Evolutionary conservation across 2,329 filamentous ascomycete genomes (phyloP).

Genomic region (Ilyonectria robusta): DNA sequence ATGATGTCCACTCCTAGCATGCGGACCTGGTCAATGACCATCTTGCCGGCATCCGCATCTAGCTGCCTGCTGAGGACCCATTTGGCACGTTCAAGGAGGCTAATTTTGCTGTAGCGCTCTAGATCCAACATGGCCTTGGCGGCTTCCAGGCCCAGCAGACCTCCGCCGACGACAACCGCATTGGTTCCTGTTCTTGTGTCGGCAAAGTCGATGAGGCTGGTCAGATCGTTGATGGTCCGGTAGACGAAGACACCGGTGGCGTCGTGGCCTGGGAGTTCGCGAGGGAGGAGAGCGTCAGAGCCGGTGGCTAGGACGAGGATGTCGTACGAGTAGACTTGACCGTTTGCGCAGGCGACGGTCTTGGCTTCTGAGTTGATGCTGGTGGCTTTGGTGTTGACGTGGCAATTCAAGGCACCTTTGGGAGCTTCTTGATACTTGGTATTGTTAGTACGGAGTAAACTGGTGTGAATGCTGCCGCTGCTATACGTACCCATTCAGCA

Average conservation of each 20-base stretch:
- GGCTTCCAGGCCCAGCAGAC: slow-evolving; percentile 87
- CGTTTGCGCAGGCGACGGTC: slow-evolving; percentile 78
- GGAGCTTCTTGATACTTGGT: slow-evolving; percentile 75
- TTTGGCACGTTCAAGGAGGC: slow-evolving; percentile 83
- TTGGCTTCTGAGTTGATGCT: slow-evolving; percentile 75
- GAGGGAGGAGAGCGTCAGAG: slow-evolving; percentile 83
- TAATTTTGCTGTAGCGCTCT: slow-evolving; percentile 79
- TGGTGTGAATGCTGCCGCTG: neutral
- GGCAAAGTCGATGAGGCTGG: slow-evolving; percentile 82
- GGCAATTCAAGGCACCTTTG: slow-evolving; percentile 79
- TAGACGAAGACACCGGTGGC: slow-evolving; percentile 91
- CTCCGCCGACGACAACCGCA: slow-evolving; percentile 86
- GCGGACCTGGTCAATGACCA: slow-evolving; percentile 87
- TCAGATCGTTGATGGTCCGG: slow-evolving; percentile 85
- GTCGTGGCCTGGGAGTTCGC: slow-evolving; percentile 81
- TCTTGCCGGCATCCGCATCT: slow-evolving; percentile 82
- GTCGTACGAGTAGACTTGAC: slow-evolving; percentile 80
- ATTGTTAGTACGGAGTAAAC: slow-evolving; percentile 19
- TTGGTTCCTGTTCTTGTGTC: slow-evolving; percentile 75
- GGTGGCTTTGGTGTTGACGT: slow-evolving; percentile 80
- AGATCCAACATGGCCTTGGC: slow-evolving; percentile 94
- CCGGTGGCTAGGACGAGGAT: slow-evolving; percentile 88
- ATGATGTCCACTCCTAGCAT: slow-evolving; percentile 85
- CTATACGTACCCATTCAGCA: slow-evolving; percentile 77
- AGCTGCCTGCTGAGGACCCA: slow-evolving; percentile 89